A percentile compares a stretch with the other conserved stretches of the same genome.
phyloP scores from a whole-genome alignment of 306 rosid species.

The Vigna unguiculata region DNA sequence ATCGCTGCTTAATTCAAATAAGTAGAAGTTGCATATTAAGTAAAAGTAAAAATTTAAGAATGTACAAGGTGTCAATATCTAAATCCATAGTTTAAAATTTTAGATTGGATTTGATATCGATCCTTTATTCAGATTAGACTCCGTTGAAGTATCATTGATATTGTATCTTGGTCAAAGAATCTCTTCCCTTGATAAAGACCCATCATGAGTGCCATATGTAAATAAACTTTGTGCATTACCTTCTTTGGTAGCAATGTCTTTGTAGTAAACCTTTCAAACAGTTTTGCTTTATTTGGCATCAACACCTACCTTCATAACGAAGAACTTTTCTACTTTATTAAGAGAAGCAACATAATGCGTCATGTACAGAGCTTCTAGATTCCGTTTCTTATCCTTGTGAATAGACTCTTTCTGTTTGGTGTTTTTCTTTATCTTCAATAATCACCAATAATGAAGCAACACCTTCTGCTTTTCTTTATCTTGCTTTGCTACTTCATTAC shows the following conservation, averaged over 20 bases:
- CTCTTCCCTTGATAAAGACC: too few relatives aligned
- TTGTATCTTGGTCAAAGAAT: too few relatives aligned
- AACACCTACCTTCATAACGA: constrained; percentile 1
- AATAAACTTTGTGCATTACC: background rate
- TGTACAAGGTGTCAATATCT: too few relatives aligned
- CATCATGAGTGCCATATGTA: constrained; percentile 42
- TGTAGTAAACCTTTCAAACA: background rate
- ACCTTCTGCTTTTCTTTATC: background rate
- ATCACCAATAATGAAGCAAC: background rate
- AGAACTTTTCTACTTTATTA: background rate
- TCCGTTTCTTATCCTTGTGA: constrained; percentile 9
- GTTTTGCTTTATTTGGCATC: constrained; percentile 1
- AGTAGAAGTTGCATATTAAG: too few relatives aligned
- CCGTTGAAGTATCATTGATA: too few relatives aligned
- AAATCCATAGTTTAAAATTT: too few relatives aligned
- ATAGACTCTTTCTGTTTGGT: background rate
- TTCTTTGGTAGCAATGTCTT: background rate
- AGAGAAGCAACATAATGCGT: constrained; percentile 10
- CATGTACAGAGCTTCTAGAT: constrained; percentile 11
- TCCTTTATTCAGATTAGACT: too few relatives aligned
- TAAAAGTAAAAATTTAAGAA: too few relatives aligned
- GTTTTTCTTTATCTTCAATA: background rate
- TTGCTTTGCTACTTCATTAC: background rate
- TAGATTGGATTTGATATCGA: too few relatives aligned
- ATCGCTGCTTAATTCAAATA: too few relatives aligned